phyloP scores from a whole-genome alignment of 2,329 filamentous ascomycete genomes.

The Massarina eburnea region DNA sequence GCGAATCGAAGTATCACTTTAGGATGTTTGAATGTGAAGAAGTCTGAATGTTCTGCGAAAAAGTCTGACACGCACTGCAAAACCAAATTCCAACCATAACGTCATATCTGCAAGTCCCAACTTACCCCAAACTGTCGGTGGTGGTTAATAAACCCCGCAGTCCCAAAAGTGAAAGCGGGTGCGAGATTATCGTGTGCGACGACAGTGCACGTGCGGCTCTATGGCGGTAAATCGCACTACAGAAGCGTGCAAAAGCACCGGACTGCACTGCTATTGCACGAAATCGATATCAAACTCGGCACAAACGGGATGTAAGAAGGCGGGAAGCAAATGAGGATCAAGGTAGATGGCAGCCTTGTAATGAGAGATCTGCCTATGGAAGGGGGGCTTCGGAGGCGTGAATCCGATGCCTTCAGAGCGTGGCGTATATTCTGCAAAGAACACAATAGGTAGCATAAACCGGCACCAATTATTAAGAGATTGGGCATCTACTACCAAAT shows the following conservation, averaged over 20 bases:
- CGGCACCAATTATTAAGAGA: too few relatives aligned
- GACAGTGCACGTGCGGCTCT: constrained; percentile 11
- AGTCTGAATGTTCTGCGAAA: not conserved
- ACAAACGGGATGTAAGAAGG: too few relatives aligned
- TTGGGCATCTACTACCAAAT: too few relatives aligned
- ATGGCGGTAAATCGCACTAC: constrained; percentile 4
- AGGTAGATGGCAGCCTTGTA: too few relatives aligned
- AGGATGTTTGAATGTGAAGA: too few relatives aligned
- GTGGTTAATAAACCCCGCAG: not conserved
- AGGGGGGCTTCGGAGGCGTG: constrained; percentile 2
- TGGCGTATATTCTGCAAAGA: not conserved
- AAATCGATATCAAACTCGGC: not conserved
- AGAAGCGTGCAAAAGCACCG: not conserved
- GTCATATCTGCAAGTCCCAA: not conserved
- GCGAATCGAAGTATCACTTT: too few relatives aligned
- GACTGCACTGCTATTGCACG: constrained; percentile 4
- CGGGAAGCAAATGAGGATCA: too few relatives aligned
- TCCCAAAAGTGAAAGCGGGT: constrained; percentile 13
- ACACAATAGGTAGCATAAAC: not conserved
- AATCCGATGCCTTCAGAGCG: constrained; percentile 1
- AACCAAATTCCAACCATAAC: not conserved
- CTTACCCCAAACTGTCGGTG: not conserved
- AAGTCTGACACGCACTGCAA: not conserved
- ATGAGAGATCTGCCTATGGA: too few relatives aligned
- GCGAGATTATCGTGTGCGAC: constrained; percentile 12